Evolutionary conservation across 2,329 filamentous ascomycete genomes (phyloP).

Genomic region (Lecanicillium sp.): DNA sequence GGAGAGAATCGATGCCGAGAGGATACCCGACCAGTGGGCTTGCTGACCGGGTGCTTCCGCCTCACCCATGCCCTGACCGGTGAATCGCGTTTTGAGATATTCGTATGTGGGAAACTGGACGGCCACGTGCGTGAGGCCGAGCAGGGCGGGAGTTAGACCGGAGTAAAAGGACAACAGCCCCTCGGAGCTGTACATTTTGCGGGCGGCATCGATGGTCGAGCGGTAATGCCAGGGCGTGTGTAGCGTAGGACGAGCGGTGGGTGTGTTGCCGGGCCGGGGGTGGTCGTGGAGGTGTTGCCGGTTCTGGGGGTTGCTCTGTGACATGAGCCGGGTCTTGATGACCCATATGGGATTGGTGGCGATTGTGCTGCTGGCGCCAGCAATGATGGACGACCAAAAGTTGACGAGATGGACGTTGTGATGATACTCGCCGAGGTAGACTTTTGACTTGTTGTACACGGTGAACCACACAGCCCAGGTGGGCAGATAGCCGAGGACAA

Average conservation of each 20-base stretch:
- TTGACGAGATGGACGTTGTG: constrained; percentile 72
- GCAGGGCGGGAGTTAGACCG: constrained; percentile 81
- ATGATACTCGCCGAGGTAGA: constrained; percentile 60
- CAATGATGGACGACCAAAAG: constrained; percentile 83
- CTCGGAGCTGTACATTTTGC: constrained; percentile 92
- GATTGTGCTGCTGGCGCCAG: constrained; percentile 87
- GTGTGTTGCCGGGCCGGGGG: constrained; percentile 46
- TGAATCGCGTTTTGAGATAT: constrained; percentile 84
- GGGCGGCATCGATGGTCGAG: constrained; percentile 82
- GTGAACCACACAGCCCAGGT: constrained; percentile 99
- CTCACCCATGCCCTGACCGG: constrained; percentile 79
- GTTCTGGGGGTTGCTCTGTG: constrained; percentile 59
- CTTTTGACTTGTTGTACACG: constrained; percentile 87
- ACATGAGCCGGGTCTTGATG: constrained; percentile 97
- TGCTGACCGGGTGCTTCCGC: constrained; percentile 36
- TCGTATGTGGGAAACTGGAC: constrained; percentile 98
- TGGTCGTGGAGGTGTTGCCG: constrained; percentile 38
- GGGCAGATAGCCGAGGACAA: constrained; percentile 90
- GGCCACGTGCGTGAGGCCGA: constrained; percentile 90
- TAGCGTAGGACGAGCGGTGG: constrained; percentile 48
- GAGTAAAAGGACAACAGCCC: constrained; percentile 91
- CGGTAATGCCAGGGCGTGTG: constrained; percentile 84
- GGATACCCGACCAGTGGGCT: constrained; percentile 75
- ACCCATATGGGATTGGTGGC: constrained; percentile 99
- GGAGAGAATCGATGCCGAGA: constrained; percentile 84